These are phyloP conservation scores for Aquilaria sinensis DNA, from an alignment of 345 rosid genomes.

Conservation along the genomic window DNA sequence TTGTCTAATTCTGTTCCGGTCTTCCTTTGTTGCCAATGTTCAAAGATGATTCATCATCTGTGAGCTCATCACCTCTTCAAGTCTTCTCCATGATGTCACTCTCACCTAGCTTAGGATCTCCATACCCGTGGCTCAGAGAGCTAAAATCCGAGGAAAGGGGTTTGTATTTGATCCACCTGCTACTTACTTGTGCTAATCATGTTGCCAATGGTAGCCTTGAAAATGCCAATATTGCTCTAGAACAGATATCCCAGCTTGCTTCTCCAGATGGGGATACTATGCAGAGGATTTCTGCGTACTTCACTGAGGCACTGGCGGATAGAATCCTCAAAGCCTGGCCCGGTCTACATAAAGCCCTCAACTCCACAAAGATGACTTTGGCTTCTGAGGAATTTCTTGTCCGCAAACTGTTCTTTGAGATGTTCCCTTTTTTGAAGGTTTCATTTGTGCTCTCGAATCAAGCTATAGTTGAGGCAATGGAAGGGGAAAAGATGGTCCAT, in stretches of 20 bases:
- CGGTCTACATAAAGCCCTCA: slow-evolving; percentile 83
- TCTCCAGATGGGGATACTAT: slow-evolving; percentile 90
- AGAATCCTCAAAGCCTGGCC: slow-evolving; percentile 88
- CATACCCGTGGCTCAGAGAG: slow-evolving; percentile 73
- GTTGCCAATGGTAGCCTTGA: slow-evolving; percentile 74
- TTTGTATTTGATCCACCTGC: slow-evolving; percentile 74
- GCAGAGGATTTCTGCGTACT: slow-evolving; percentile 91
- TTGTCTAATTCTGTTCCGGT: background rate
- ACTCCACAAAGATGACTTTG: slow-evolving; percentile 50
- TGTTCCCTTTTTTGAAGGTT: slow-evolving; percentile 76
- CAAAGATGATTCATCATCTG: slow-evolving; percentile 89
- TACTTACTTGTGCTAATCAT: slow-evolving; percentile 88
- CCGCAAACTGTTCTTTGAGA: slow-evolving; percentile 54
- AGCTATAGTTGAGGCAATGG: slow-evolving; percentile 90
- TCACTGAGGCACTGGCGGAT: slow-evolving; percentile 84
- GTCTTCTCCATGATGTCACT: slow-evolving; percentile 71
- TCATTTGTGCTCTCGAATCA: slow-evolving; percentile 76
- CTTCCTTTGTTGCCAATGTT: slow-evolving; percentile 36
- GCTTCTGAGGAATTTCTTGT: slow-evolving; percentile 62
- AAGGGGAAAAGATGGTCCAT: slow-evolving; percentile 95
- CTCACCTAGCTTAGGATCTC: slow-evolving; percentile 55
- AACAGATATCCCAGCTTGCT: slow-evolving; percentile 72
- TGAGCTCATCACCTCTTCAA: slow-evolving; percentile 79
- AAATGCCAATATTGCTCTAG: slow-evolving; percentile 82
- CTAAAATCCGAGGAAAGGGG: slow-evolving; percentile 96